Percentiles rank a stretch among this genome's conserved stretches.
Evolutionary conservation across 148 eudicot species (phyloP).

Genomic region (Rhododendron williamsianum): DNA sequence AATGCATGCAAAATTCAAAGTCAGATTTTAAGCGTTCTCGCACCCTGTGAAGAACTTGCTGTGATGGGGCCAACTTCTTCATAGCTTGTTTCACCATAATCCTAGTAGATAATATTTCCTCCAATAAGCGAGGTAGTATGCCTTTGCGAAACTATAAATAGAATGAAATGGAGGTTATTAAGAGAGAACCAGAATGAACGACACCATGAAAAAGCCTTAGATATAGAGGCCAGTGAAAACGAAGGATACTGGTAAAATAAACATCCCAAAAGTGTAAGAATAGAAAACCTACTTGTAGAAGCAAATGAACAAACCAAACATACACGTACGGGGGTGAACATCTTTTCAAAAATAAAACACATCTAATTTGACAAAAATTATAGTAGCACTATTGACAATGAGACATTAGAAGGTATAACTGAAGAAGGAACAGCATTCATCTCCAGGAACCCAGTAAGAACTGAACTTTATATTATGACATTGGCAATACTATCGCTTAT

Average conservation of each 20-base stretch:
- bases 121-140: constrained; percentile 74
- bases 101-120: constrained; percentile 91
- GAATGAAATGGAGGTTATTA: not conserved
- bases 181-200: not conserved
- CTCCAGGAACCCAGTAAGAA: not conserved
- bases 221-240: not conserved
- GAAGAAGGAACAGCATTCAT: not conserved
- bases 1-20: not conserved
- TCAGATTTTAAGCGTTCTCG: not conserved
- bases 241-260: not conserved
- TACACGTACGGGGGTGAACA: not conserved
- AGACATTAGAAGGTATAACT: not conserved
- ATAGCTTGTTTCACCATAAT: constrained; percentile 94
- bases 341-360: not conserved
- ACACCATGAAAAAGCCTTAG: not conserved
- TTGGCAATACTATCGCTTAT: too few species aligned
- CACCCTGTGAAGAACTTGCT: constrained; percentile 74
- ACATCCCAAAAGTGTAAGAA: not conserved
- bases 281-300: not conserved
- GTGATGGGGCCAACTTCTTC: constrained; percentile 71
- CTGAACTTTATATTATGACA: not conserved
- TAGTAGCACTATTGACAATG: not conserved
- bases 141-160: constrained; percentile 66
- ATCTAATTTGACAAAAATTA: not conserved
- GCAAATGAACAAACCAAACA: not conserved